phyloP scores from a whole-genome alignment of 2,329 filamentous ascomycete species.

The Pleoardoris graminearum region DNA sequence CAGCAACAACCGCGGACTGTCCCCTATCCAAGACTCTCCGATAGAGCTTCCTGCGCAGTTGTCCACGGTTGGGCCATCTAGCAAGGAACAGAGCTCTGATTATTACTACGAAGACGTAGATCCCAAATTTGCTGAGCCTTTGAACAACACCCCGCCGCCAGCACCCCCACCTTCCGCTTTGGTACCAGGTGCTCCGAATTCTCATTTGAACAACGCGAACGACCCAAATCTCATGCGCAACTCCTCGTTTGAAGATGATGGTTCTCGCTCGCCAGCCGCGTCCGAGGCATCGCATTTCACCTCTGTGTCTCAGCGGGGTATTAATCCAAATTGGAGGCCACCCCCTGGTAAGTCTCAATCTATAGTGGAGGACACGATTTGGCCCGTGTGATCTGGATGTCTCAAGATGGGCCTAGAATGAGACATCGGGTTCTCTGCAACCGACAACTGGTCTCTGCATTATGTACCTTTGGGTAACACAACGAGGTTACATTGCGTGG shows the following conservation, averaged over 20 bases:
- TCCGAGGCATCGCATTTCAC: constrained; percentile 87
- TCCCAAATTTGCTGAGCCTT: constrained; percentile 72
- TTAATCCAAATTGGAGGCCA: constrained; percentile 83
- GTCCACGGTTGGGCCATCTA: constrained; percentile 28
- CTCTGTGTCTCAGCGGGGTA: constrained; percentile 81
- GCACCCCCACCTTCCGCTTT: constrained; percentile 35
- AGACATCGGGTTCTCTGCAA: no score
- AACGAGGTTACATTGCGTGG: no score
- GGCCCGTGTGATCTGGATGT: no score
- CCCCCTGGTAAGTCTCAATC: constrained; percentile 26
- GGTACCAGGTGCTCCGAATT: constrained; percentile 42
- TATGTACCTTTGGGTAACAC: no score
- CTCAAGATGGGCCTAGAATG: no score
- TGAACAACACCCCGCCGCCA: constrained; percentile 29
- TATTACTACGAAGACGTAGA: constrained; percentile 98
- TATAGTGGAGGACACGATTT: no score
- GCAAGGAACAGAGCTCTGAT: constrained; percentile 47
- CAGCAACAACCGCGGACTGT: constrained; percentile 41
- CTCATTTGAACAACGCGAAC: constrained; percentile 33
- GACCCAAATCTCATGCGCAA: constrained; percentile 46
- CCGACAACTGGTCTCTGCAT: no score
- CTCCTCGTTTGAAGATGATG: constrained; percentile 66
- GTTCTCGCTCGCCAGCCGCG: constrained; percentile 68
- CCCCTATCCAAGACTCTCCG: constrained; percentile 46
- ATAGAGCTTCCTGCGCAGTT: constrained; percentile 39